Evolutionary conservation across 345 rosid genomes (phyloP).

Genomic region (Acer campestre): DNA sequence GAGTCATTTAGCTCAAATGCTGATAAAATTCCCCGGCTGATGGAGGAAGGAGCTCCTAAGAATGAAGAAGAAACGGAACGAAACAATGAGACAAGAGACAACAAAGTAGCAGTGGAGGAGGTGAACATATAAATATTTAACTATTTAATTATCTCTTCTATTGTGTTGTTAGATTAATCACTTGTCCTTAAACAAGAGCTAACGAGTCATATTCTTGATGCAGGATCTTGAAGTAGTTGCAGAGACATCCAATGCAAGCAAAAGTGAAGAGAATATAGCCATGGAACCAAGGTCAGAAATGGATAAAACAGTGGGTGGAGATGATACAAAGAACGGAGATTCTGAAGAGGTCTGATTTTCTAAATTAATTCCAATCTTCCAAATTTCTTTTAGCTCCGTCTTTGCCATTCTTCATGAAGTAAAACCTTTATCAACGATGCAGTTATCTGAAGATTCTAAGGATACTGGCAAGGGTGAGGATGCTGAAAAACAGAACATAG

Average conservation of each 20-base stretch:
- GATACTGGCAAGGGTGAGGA: neutral
- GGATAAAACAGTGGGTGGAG: conserved; percentile 17
- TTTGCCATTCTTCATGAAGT: neutral
- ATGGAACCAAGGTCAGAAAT: neutral
- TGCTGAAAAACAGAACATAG: conserved; percentile 9
- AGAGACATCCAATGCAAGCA: conserved; percentile 5
- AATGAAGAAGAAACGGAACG: conserved; percentile 3
- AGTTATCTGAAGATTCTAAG: conserved; percentile 4
- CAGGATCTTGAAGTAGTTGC: conserved; percentile 1
- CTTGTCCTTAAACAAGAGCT: neutral
- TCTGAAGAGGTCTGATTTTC: conserved; percentile 31
- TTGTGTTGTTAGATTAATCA: neutral
- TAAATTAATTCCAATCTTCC: conserved; percentile 8
- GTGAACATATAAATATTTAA: conserved; percentile 8
- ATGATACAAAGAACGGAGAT: conserved; percentile 27
- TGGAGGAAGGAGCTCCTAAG: neutral
- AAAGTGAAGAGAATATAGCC: neutral
- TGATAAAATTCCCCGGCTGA: neutral
- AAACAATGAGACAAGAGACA: conserved; percentile 5
- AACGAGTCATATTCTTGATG: neutral
- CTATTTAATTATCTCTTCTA: neutral
- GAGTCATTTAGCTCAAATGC: neutral
- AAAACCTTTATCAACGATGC: neutral
- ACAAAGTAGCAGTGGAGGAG: conserved; percentile 17
- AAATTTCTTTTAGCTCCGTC: neutral